Evolutionary conservation across 1,284 basidiomycete genomes (phyloP).

Genomic region (Ceratobasidium sp.): DNA sequence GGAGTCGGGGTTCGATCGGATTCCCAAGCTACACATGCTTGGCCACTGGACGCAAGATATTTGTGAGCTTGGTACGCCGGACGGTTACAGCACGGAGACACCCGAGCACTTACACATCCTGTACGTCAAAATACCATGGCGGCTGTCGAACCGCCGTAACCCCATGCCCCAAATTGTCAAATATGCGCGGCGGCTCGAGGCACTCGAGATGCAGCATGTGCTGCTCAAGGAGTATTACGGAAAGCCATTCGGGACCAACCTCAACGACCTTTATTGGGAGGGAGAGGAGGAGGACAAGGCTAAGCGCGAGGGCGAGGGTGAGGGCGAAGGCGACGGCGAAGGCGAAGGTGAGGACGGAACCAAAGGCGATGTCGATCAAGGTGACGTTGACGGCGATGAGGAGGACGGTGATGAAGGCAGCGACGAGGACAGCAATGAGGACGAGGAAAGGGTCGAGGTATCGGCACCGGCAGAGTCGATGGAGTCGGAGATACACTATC

Average conservation of each 20-base stretch:
- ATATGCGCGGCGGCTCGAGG: conserved; percentile 20
- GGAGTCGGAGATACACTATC: conserved; percentile 5
- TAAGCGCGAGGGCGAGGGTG: neutral
- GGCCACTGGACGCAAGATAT: conserved; percentile 1
- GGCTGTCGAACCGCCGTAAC: conserved; percentile 4
- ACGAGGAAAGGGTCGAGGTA: neutral
- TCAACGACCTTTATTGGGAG: neutral
- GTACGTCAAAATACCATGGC: too few species aligned
- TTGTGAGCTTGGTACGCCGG: conserved; percentile 21
- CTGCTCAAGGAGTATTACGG: conserved; percentile 13
- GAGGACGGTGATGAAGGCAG: neutral
- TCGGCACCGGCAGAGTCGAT: neutral
- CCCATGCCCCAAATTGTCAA: conserved; percentile 26
- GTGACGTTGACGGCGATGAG: neutral
- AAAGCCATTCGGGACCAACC: neutral
- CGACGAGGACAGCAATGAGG: neutral
- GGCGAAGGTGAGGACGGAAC: too few species aligned
- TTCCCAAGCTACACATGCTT: conserved; percentile 18
- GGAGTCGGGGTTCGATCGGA: neutral
- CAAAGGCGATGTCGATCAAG: too few species aligned
- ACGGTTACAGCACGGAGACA: conserved; percentile 23
- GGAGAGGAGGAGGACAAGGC: too few species aligned
- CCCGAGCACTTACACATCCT: conserved; percentile 29
- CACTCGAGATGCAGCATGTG: conserved; percentile 10
- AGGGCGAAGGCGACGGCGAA: neutral